Evolutionary conservation across 2,329 filamentous ascomycete genomes (phyloP).

Genomic region (Calonectria pseudoturangicola): DNA sequence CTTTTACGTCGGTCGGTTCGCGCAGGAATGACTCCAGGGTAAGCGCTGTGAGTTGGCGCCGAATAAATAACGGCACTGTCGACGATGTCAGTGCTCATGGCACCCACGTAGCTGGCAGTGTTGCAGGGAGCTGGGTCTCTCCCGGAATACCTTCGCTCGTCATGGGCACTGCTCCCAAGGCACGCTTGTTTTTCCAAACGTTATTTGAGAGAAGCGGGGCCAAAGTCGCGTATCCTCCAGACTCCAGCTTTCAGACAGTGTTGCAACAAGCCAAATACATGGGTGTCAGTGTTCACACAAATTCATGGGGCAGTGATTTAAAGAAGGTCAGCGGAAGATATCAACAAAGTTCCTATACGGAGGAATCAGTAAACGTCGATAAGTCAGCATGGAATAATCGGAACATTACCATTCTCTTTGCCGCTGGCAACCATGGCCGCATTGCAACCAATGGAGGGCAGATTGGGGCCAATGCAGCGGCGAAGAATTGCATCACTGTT

Average conservation of each 20-base stretch:
- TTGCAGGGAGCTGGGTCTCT: neutral
- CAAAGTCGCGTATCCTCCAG: neutral
- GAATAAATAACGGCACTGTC: neutral
- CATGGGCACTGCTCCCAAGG: neutral
- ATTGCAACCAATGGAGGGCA: neutral
- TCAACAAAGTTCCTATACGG: neutral
- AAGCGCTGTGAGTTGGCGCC: neutral
- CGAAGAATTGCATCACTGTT: conserved; percentile 4
- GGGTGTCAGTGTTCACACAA: neutral
- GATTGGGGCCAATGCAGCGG: neutral
- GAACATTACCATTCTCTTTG: neutral
- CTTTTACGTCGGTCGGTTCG: neutral
- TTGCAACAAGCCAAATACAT: neutral
- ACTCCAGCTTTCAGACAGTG: neutral
- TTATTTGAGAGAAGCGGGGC: neutral
- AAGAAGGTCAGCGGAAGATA: too few species aligned
- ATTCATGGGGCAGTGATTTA: neutral
- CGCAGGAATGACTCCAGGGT: neutral
- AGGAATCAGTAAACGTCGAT: neutral
- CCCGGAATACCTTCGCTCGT: neutral
- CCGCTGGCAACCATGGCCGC: neutral
- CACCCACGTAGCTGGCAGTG: neutral
- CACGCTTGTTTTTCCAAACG: neutral
- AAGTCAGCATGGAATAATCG: neutral
- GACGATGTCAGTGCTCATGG: neutral